A percentile compares a stretch with the other conserved stretches of the same genome.
These are phyloP conservation scores for Fusarium gaditjirri DNA, from an alignment of 2,329 filamentous ascomycete genomes.

Conservation along the genomic window DNA sequence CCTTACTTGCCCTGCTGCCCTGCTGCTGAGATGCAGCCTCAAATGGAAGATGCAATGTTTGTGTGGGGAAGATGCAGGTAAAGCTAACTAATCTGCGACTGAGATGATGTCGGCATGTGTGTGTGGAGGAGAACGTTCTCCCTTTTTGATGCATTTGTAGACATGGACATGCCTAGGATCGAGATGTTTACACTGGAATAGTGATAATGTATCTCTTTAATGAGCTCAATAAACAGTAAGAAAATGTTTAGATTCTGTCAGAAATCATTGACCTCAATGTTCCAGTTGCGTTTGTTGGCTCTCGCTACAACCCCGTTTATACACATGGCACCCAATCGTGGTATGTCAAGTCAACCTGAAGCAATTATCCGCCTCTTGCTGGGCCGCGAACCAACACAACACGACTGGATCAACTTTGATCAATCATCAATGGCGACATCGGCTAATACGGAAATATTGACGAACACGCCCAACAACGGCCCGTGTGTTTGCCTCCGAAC, in stretches of 20 bases:
- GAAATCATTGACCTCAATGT: too few relatives aligned
- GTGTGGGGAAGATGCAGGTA: slow-evolving; percentile 34
- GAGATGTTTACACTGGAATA: not conserved
- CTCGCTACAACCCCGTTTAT: not conserved
- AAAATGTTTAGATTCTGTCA: not conserved
- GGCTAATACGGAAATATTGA: slow-evolving; percentile 19
- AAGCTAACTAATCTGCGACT: slow-evolving; percentile 8
- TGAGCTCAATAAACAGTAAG: not conserved
- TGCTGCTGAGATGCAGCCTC: slow-evolving; percentile 32
- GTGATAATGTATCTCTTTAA: not conserved
- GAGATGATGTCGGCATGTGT: slow-evolving; percentile 28
- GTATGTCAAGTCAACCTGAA: slow-evolving; percentile 19
- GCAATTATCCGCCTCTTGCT: slow-evolving; percentile 18
- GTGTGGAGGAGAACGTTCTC: slow-evolving; percentile 25
- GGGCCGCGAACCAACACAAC: not conserved
- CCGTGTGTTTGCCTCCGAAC: slow-evolving; percentile 35
- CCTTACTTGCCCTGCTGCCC: slow-evolving; percentile 11
- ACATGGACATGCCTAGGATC: not conserved
- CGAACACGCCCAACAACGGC: slow-evolving; percentile 29
- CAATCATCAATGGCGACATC: slow-evolving; percentile 16
- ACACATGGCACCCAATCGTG: not conserved
- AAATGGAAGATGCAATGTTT: slow-evolving; percentile 15
- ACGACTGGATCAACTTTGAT: slow-evolving; percentile 2
- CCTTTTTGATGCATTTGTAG: slow-evolving; percentile 19
- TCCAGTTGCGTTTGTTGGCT: slow-evolving; percentile 1